These are phyloP conservation scores for Tulasnella sp. DNA, from an alignment of 768 basidiomycete species.

Conservation along the genomic window DNA sequence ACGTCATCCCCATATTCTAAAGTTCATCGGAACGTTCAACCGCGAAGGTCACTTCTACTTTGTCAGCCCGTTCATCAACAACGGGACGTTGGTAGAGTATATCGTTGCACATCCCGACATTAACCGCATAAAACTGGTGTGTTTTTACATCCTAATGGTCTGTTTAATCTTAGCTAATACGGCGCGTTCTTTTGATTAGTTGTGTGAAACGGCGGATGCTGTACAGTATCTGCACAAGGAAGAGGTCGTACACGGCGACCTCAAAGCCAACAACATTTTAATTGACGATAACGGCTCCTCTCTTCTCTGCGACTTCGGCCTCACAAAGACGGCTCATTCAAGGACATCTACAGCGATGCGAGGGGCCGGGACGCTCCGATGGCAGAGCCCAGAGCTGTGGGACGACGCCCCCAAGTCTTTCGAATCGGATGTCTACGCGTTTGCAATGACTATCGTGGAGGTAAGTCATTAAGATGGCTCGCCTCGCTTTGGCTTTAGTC, in stretches of 20 bases:
- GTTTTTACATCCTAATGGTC: not conserved
- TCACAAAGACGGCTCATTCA: not conserved
- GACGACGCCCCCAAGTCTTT: not conserved
- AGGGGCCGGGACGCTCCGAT: constrained; percentile 20
- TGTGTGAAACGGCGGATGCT: not conserved
- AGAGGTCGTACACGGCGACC: not conserved
- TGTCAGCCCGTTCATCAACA: not conserved
- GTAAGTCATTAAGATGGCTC: not conserved
- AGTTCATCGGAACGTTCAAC: not conserved
- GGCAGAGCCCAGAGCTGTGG: constrained; percentile 5
- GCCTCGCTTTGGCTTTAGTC: no score
- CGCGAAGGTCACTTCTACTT: not conserved
- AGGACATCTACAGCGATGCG: constrained; percentile 12
- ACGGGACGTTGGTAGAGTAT: not conserved
- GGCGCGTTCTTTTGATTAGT: not conserved
- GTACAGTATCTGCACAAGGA: not conserved
- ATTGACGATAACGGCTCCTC: not conserved
- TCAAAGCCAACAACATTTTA: constrained; percentile 10
- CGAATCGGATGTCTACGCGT: constrained; percentile 24
- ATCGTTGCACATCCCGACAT: not conserved
- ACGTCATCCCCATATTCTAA: not conserved
- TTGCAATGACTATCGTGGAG: constrained; percentile 25
- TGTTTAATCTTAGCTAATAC: not conserved
- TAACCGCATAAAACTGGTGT: not conserved
- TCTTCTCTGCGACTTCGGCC: constrained; percentile 11